Evolutionary conservation across 2,329 filamentous ascomycete species (phyloP).

Genomic region (Triangularia setosa): DNA sequence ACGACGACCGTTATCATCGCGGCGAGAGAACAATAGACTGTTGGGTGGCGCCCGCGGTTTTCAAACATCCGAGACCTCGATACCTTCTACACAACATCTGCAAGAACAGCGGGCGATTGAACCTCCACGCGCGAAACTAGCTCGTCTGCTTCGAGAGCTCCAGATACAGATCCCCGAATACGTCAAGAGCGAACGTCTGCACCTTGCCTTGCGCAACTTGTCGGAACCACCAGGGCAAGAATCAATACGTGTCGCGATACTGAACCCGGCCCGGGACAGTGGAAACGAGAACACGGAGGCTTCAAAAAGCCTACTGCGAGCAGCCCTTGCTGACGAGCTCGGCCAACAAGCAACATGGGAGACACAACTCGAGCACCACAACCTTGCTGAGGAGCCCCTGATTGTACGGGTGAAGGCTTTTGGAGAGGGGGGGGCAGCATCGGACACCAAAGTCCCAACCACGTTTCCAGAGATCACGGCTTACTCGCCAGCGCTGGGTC

Average conservation of each 20-base stretch:
- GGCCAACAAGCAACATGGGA: slow-evolving; percentile 64
- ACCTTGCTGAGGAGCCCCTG: slow-evolving; percentile 50
- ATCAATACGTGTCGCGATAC: slow-evolving; percentile 55
- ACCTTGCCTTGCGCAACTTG: slow-evolving; percentile 65
- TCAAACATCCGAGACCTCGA: slow-evolving; percentile 25
- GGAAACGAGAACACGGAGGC: slow-evolving; percentile 32
- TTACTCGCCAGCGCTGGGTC: slow-evolving; percentile 59
- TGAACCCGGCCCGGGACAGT: slow-evolving; percentile 40
- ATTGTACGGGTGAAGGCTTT: slow-evolving; percentile 55
- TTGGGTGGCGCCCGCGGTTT: slow-evolving; percentile 17
- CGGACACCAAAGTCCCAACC: not conserved
- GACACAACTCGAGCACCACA: slow-evolving; percentile 50
- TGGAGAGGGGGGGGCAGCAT: slow-evolving; percentile 12
- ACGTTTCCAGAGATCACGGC: slow-evolving; percentile 52
- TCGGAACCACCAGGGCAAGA: slow-evolving; percentile 54
- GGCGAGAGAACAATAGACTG: not conserved
- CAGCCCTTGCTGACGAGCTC: slow-evolving; percentile 69
- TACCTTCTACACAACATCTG: not conserved
- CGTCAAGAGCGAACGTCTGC: slow-evolving; percentile 65
- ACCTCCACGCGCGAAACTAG: slow-evolving; percentile 50
- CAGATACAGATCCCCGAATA: slow-evolving; percentile 58
- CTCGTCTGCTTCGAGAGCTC: slow-evolving; percentile 56
- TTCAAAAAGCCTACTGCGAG: slow-evolving; percentile 62
- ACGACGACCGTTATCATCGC: slow-evolving; percentile 4
- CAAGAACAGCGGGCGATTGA: slow-evolving; percentile 7